Evolutionary conservation across 75 land plant genomes (phyloP), one percentile per base, ranked within the genome.

Genomic region (Chamaecyparis obtusa): DNA sequence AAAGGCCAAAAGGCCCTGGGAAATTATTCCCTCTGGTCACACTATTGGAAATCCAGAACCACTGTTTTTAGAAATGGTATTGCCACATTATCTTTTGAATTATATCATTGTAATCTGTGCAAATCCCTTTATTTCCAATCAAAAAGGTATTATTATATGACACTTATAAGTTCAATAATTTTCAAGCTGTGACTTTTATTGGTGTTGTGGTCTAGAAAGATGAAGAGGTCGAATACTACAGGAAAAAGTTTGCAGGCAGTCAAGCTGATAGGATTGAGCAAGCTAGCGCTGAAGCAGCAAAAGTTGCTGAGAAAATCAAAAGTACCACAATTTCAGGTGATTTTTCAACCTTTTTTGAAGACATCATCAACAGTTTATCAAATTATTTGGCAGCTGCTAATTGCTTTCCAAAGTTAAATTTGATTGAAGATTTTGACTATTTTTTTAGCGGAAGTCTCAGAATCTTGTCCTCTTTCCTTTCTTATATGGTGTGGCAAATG

Each of bases 11-110:
- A 90, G 84, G 84, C 97, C 95, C 44, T 98, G 98, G 98, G 91
- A 90, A 11, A 84, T 98, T 21, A 33, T 98, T 39, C 96, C 95
- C 64, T 51, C 92, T 86, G 99, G 99, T 77, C 99, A 98, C 78
- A 89, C 83, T 77, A 98, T 98, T 87, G 99, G 99, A 46, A 89
- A 56, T 19, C 99, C 99, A 71, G 94, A 91, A 46, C 96, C 99
- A 88, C 83, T 98, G 54, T 98, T 98, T 85, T 92, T 90, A 76
- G 99, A 98, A 90, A 83, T 98, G 97, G 99, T 98, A 87, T 76
- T 83, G n/a, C 11, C 94, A 96, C 95, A 86, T 76, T 83, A 51
- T 5, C 84, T 10, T n/a, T 88, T 27, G 36, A 76, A 30, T 41
- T 46, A 19, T 9, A 44, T 15, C 16, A 87, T 72, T 5, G 6